Evolutionary conservation across 345 rosid species (phyloP), one percentile per base, ranked within the genome.

Genomic region (Linum tenue): DNA sequence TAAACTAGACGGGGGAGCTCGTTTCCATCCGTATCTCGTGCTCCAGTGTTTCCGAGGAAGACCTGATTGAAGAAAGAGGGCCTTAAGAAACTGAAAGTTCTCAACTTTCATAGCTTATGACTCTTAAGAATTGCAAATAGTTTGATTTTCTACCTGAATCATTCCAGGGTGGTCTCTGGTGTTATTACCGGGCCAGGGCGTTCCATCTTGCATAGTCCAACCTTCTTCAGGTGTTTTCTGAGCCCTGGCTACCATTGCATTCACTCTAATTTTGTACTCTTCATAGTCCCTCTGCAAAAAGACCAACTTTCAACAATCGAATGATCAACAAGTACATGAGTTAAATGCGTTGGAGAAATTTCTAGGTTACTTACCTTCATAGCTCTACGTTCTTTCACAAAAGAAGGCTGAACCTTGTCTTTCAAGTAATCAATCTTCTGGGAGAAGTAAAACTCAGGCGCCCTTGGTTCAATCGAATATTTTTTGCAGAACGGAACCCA

Each of bases 401-500:
- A 88, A 66, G 96, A 88, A 71, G 97, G 97, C 53, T 94, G 99
- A 68, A 94, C 83, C 68, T 94, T 94, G 37, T 94, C 99, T 80
- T 86, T 90, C 83, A 94, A 79, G 83, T 94, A 94, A 81, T 94
- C 99, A 59, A 94, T 94, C 82, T 85, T 94, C 75, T 85, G 96
- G 11, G 99, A 94, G 79, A 94, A 94, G 82, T 94, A 90, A 78
- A 90, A n/a, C 78, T 94, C 99, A 1, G 99, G 99, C 22, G 97
- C 91, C 66, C 99, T 83, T 48, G 99, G 99, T 72, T 94, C 99
- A 42, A 94, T 86, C 0, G 89, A 70, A 70, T 60, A 88, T 31
- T 88, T 94, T 61, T 94, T 90, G 82, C 99, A 94, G 84, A 90
- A 94, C n/a, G 99, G 99, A 56, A 90, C 99, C 99, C 99, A 94